Evolutionary conservation across 2,329 filamentous ascomycete genomes (phyloP).

Genomic region (Fusarium verrucosum): DNA sequence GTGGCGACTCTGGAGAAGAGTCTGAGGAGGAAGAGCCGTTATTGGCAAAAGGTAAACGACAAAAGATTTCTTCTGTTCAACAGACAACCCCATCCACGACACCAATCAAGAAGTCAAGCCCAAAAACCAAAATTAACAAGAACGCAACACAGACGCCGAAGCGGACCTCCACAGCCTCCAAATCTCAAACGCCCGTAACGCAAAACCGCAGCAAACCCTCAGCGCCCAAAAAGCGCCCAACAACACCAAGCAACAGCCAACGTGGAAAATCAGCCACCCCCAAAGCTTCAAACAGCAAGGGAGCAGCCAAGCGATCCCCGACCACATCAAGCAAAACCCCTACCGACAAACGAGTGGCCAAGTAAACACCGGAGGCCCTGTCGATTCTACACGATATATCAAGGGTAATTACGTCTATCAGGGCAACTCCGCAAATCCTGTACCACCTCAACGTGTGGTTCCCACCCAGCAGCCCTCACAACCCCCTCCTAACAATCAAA

Average conservation of each 20-base stretch:
- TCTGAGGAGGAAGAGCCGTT: constrained; percentile 35
- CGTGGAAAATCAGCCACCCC: constrained; percentile 15
- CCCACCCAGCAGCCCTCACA: constrained; percentile 7
- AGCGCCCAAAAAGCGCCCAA: constrained; percentile 24
- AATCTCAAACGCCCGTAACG: constrained; percentile 28
- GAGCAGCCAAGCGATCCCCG: not conserved
- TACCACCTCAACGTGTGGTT: constrained; percentile 11
- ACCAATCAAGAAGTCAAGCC: constrained; percentile 39
- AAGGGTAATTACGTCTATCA: constrained; percentile 24
- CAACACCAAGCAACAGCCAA: constrained; percentile 16
- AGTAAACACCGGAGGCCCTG: not conserved
- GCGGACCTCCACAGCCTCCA: constrained; percentile 33
- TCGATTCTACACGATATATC: constrained; percentile 24
- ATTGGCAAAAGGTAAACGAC: constrained; percentile 50
- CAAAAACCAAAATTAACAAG: constrained; percentile 48
- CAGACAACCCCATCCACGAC: constrained; percentile 39
- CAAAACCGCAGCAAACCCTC: constrained; percentile 25
- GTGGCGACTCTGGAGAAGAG: constrained; percentile 47
- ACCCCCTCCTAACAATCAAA: constrained; percentile 1
- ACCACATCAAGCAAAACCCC: constrained; percentile 16
- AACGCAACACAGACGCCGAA: constrained; percentile 46
- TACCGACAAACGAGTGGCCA: constrained; percentile 13
- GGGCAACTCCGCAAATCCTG: not conserved
- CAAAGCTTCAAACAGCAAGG: constrained; percentile 16
- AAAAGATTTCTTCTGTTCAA: constrained; percentile 41